A percentile compares a stretch with the other conserved stretches of the same genome.
These are phyloP conservation scores for Platanthera guangdongensis DNA, from an alignment of 106 monocot genomes.

Conservation along the genomic window DNA sequence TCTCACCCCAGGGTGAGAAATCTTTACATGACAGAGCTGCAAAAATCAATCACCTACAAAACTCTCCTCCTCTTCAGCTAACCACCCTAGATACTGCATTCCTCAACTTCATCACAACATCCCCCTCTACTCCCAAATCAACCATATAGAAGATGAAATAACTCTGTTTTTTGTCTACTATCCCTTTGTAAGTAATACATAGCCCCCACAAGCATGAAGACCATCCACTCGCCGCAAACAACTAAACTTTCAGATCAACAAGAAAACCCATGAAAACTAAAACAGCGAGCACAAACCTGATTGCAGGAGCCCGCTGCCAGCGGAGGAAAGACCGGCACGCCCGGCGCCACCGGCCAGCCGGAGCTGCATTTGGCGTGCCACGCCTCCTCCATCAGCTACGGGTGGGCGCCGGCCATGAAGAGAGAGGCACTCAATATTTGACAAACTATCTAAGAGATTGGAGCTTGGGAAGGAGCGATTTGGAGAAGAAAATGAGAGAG, in stretches of 20 bases:
- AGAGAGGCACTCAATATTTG: not conserved
- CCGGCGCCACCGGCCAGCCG: conserved; percentile 14
- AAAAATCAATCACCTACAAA: not conserved
- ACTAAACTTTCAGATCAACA: not conserved
- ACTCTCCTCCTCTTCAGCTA: not conserved
- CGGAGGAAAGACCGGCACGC: not conserved
- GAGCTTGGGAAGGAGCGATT: too few relatives aligned
- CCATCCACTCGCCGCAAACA: not conserved
- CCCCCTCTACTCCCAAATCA: not conserved
- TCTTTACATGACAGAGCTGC: not conserved
- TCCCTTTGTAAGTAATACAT: not conserved
- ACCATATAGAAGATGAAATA: not conserved
- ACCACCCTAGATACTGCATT: not conserved
- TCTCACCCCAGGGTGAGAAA: not conserved
- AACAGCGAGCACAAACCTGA: not conserved
- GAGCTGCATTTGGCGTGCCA: conserved; percentile 38
- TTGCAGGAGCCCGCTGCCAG: not conserved
- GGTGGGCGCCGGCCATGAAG: not conserved
- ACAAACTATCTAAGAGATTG: not conserved
- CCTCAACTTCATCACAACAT: not conserved
- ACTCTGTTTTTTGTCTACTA: not conserved
- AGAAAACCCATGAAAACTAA: not conserved
- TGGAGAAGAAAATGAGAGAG: not conserved
- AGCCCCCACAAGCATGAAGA: not conserved
- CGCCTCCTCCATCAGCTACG: conserved; percentile 28